phyloP scores from a whole-genome alignment of 108 stramenopile species.

The Nitzschia sp. region DNA sequence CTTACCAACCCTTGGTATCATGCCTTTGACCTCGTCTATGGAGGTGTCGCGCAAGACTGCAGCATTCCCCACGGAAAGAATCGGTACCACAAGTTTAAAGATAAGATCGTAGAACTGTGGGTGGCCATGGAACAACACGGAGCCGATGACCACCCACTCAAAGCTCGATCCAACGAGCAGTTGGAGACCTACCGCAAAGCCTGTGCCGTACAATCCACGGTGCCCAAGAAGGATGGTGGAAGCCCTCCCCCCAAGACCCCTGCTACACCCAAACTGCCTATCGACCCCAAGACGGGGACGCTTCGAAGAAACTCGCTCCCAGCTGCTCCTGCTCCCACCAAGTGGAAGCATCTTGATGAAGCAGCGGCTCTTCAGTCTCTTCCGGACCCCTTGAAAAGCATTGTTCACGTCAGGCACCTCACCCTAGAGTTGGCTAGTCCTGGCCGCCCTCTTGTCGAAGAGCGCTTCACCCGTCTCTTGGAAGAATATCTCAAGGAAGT shows the following conservation, averaged over 20 bases:
- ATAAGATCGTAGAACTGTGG: slow-evolving; percentile 55
- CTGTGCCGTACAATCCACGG: slow-evolving; percentile 11
- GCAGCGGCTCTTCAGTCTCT: slow-evolving; percentile 3
- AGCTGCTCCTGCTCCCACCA: neutral
- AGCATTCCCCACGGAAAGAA: slow-evolving; percentile 46
- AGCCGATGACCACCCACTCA: slow-evolving; percentile 25
- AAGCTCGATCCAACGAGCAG: slow-evolving; percentile 19
- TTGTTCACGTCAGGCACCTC: slow-evolving; percentile 28
- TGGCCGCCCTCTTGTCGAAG: neutral
- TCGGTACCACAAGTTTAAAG: slow-evolving; percentile 55
- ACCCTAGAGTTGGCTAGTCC: slow-evolving; percentile 10
- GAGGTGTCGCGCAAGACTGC: slow-evolving; percentile 33
- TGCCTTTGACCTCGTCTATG: slow-evolving; percentile 39
- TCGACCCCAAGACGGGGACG: neutral
- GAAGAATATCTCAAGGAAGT: slow-evolving; percentile 22
- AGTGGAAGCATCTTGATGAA: slow-evolving; percentile 36
- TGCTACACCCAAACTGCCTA: slow-evolving; percentile 1
- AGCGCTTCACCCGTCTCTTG: slow-evolving; percentile 12
- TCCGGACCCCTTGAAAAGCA: slow-evolving; percentile 18
- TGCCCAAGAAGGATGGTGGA: slow-evolving; percentile 23
- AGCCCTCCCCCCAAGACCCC: neutral
- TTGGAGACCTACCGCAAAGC: slow-evolving; percentile 22
- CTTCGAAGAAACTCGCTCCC: neutral
- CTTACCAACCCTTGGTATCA: slow-evolving; percentile 38
- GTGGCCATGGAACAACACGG: slow-evolving; percentile 26